phyloP scores from a whole-genome alignment of 305 asterid species.

The Stenogyne calaminthoides region DNA sequence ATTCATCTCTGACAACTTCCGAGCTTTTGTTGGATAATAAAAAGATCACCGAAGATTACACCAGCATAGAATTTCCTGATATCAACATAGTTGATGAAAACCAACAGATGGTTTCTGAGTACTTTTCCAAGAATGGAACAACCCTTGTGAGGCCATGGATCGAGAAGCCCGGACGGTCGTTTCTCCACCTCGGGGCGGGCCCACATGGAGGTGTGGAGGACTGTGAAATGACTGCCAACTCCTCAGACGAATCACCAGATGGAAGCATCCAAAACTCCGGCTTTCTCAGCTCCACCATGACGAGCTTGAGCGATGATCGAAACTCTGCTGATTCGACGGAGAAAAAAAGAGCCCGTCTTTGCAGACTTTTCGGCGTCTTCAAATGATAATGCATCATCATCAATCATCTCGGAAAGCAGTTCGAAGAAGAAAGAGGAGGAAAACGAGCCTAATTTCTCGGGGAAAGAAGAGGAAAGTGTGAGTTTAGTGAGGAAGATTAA shows the following conservation, averaged over 20 bases:
- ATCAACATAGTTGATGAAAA: constrained; percentile 43
- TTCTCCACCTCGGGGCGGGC: constrained; percentile 58
- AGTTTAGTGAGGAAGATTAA: constrained; percentile 43
- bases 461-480: constrained; percentile 9
- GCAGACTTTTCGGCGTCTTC: constrained; percentile 24
- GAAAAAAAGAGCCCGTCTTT: constrained; percentile 30
- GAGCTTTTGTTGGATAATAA: constrained; percentile 54
- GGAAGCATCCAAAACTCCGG: constrained; percentile 55
- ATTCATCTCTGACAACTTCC: constrained; percentile 33
- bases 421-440: constrained; percentile 30
- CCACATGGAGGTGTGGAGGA: constrained; percentile 41
- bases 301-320: constrained; percentile 56
- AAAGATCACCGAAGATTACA: constrained; percentile 42
- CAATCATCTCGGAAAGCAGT: constrained; percentile 21
- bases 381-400: not conserved
- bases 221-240: constrained; percentile 53
- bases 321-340: constrained; percentile 48
- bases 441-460: no score
- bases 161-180: constrained; percentile 50
- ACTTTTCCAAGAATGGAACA: constrained; percentile 42
- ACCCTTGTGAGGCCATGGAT: constrained; percentile 41
- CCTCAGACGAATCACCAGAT: constrained; percentile 47
- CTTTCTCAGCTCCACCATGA: constrained; percentile 54
- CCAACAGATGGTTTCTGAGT: constrained; percentile 59
- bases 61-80: constrained; percentile 63